These are phyloP conservation scores for Cyanodermella asteris DNA, from an alignment of 2,329 filamentous ascomycete genomes.

Conservation along the genomic window DNA sequence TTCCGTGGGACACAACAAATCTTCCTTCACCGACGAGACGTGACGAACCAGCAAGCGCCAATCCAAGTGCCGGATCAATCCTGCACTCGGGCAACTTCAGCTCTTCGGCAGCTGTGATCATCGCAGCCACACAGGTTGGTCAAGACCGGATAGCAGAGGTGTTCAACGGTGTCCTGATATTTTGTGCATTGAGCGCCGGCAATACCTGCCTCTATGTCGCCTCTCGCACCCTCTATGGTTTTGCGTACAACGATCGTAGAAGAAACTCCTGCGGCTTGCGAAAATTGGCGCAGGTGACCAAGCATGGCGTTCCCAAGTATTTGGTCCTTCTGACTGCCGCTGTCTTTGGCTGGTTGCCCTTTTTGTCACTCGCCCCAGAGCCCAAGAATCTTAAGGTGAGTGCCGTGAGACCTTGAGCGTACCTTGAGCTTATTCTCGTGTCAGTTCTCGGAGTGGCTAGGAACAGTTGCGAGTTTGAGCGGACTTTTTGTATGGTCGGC, in stretches of 20 bases:
- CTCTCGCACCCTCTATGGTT: conserved; percentile 4
- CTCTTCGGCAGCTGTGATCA: conserved; percentile 2
- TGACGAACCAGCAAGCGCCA: conserved; percentile 1
- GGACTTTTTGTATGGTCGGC: conserved; percentile 3
- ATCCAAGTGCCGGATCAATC: too few relatives aligned
- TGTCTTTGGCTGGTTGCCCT: conserved; percentile 5
- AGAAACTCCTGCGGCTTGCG: neutral
- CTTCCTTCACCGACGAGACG: too few relatives aligned
- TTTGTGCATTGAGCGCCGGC: conserved; percentile 3
- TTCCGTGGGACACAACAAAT: too few relatives aligned
- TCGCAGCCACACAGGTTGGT: conserved; percentile 3
- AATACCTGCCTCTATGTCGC: conserved; percentile 4
- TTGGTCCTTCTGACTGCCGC: conserved; percentile 1
- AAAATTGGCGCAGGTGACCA: conserved; percentile 3
- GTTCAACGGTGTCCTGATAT: conserved; percentile 4
- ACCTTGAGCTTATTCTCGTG: neutral
- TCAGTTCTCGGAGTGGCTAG: conserved; percentile 4
- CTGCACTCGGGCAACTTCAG: too few relatives aligned
- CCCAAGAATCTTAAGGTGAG: conserved; percentile 2
- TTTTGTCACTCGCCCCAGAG: conserved; percentile 11
- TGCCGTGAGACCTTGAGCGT: neutral
- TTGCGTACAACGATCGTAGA: conserved; percentile 1
- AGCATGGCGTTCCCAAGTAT: conserved; percentile 4
- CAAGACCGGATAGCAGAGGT: conserved; percentile 1
- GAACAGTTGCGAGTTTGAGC: conserved; percentile 3